Percentiles rank a stretch among this genome's conserved stretches.
These are phyloP conservation scores for Solanum medicagineum DNA, from an alignment of 257 asterid genomes.

Conservation along the genomic window DNA sequence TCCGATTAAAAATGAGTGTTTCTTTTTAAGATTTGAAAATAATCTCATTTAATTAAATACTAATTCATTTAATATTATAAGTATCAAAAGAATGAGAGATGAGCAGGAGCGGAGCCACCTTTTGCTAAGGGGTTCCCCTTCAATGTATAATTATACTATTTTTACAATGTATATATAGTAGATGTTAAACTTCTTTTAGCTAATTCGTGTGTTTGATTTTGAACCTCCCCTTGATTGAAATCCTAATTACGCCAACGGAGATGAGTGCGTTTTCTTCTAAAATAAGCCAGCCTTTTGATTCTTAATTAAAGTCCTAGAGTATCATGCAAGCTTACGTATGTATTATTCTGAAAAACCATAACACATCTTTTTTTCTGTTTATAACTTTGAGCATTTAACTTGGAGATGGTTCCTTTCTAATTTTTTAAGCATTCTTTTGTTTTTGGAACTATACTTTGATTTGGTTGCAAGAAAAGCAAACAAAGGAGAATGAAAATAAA, in stretches of 20 bases:
- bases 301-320: not conserved
- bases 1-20: no score
- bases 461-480: not conserved
- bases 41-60: not conserved
- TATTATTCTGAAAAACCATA: not conserved
- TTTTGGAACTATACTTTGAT: not conserved
- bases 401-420: not conserved
- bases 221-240: no score
- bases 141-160: no score
- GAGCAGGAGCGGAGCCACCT: no score
- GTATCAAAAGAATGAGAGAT: no score
- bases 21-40: not conserved
- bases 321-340: not conserved
- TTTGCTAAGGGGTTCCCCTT: no score
- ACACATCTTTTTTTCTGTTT: not conserved
- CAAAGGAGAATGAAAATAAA: not conserved
- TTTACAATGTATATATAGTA: no score
- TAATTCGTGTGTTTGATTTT: no score
- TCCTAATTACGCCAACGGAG: no score
- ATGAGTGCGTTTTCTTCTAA: no score
- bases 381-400: not conserved
- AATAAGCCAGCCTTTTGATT: not conserved
- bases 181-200: no score
- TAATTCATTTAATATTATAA: no score
- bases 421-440: not conserved